These are phyloP conservation scores for Xylaria acuta DNA, from an alignment of 495 filamentous ascomycete genomes.

Conservation along the genomic window DNA sequence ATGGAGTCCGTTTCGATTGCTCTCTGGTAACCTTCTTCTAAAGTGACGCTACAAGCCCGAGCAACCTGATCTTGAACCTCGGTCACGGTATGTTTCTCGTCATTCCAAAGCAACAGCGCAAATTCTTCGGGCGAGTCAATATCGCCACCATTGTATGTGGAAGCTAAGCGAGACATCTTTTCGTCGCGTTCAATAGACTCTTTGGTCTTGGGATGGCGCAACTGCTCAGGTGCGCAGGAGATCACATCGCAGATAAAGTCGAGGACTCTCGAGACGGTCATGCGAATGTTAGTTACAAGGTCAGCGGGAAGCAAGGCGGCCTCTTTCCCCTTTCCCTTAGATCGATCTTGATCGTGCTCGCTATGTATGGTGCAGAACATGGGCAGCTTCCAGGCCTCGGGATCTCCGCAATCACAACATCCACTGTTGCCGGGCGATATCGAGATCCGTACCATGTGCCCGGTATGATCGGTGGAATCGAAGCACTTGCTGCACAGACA, in stretches of 20 bases:
- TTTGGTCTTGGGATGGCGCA: slow-evolving; percentile 82
- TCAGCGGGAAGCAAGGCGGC: slow-evolving; percentile 69
- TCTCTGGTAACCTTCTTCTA: slow-evolving; percentile 70
- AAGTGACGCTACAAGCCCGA: slow-evolving; percentile 79
- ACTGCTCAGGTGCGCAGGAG: slow-evolving; percentile 94
- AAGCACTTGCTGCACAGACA: slow-evolving; percentile 91
- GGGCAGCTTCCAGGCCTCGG: slow-evolving; percentile 87
- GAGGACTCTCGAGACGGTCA: slow-evolving; percentile 82
- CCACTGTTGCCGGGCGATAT: slow-evolving; percentile 89
- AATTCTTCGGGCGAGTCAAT: slow-evolving; percentile 69
- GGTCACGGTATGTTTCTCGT: slow-evolving; percentile 96
- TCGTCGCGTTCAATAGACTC: slow-evolving; percentile 84
- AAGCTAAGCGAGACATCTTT: slow-evolving; percentile 72
- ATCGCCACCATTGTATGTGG: slow-evolving; percentile 73
- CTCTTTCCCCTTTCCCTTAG: slow-evolving; percentile 71
- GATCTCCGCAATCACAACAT: slow-evolving; percentile 96
- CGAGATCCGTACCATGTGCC: slow-evolving; percentile 84
- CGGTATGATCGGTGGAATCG: slow-evolving; percentile 93
- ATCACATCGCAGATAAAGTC: slow-evolving; percentile 98
- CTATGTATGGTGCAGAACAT: slow-evolving; percentile 95
- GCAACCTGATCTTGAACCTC: slow-evolving; percentile 90
- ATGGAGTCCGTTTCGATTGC: slow-evolving; percentile 88
- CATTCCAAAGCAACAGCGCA: slow-evolving; percentile 93
- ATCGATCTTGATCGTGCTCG: slow-evolving; percentile 56
- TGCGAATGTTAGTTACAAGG: slow-evolving; percentile 72